A percentile compares a stretch with the other conserved stretches of the same genome.
Evolutionary conservation across 2,329 filamentous ascomycete genomes (phyloP).

Genomic region (Paramyrothecium sp.): DNA sequence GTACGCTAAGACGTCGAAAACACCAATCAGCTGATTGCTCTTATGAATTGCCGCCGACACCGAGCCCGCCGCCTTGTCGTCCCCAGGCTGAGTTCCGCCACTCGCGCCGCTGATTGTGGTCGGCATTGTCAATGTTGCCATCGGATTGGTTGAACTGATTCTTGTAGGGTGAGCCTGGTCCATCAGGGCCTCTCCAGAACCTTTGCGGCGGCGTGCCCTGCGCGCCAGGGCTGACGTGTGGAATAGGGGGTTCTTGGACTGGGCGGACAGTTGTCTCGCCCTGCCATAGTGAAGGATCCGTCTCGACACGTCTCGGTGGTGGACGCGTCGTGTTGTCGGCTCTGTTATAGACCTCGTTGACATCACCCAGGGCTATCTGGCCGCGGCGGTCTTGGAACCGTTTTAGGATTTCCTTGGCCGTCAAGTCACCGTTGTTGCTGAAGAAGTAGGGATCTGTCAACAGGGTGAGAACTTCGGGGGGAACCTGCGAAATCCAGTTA

Average conservation of each 20-base stretch:
- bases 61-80: conserved; percentile 48
- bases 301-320: conserved; percentile 69
- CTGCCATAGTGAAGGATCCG: conserved; percentile 81
- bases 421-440: conserved; percentile 80
- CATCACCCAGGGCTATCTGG: conserved; percentile 58
- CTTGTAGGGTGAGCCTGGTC: conserved; percentile 39
- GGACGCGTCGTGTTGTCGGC: not conserved
- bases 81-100: conserved; percentile 59
- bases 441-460: conserved; percentile 82
- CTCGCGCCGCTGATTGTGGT: conserved; percentile 46
- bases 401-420: conserved; percentile 95
- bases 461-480: conserved; percentile 84
- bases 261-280: conserved; percentile 83
- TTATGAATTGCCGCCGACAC: conserved; percentile 46
- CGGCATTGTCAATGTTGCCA: conserved; percentile 35
- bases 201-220: conserved; percentile 50
- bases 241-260: conserved; percentile 58
- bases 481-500: conserved; percentile 60
- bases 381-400: conserved; percentile 78
- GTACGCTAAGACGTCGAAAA: conserved; percentile 6
- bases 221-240: conserved; percentile 30
- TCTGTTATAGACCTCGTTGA: conserved; percentile 54
- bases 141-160: conserved; percentile 45
- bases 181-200: conserved; percentile 44
- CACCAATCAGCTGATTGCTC: conserved; percentile 11